These are phyloP conservation scores for Dryadomyces quercivorus DNA, from an alignment of 2,329 filamentous ascomycete genomes.

Conservation along the genomic window DNA sequence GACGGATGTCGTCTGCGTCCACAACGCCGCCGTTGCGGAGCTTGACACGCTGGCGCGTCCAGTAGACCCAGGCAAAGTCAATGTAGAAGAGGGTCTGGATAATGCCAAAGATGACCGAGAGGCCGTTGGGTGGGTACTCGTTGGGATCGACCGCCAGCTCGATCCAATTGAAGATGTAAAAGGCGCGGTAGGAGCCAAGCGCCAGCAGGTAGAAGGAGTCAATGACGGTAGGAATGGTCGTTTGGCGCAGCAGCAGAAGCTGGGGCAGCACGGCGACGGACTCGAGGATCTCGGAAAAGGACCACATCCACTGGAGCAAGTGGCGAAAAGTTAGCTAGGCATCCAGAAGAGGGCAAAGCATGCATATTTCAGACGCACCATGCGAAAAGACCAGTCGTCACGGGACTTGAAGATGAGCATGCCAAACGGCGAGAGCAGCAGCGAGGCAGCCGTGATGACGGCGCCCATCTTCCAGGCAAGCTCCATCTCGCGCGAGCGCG, in stretches of 20 bases:
- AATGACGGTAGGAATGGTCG: slow-evolving; percentile 90
- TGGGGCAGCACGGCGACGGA: slow-evolving; percentile 85
- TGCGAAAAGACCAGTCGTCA: slow-evolving; percentile 32
- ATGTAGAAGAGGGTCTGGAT: slow-evolving; percentile 83
- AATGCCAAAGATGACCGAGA: slow-evolving; percentile 75
- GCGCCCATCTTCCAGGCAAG: slow-evolving; percentile 86
- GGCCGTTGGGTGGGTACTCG: slow-evolving; percentile 49
- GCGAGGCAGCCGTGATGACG: slow-evolving; percentile 51
- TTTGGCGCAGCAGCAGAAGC: slow-evolving; percentile 81
- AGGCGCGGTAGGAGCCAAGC: slow-evolving; percentile 73
- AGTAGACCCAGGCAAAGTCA: slow-evolving; percentile 97
- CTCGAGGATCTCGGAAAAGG: slow-evolving; percentile 85
- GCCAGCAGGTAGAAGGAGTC: slow-evolving; percentile 91
- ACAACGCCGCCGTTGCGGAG: slow-evolving; percentile 78
- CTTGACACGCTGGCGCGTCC: slow-evolving; percentile 85
- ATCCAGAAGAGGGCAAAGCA: neutral
- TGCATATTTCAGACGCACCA: slow-evolving; percentile 25
- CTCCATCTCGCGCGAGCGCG: slow-evolving; percentile 80
- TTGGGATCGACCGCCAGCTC: slow-evolving; percentile 48
- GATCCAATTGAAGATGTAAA: slow-evolving; percentile 92
- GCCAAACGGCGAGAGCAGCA: slow-evolving; percentile 58
- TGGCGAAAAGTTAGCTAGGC: neutral
- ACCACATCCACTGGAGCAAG: slow-evolving; percentile 56
- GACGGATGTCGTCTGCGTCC: slow-evolving; percentile 75
- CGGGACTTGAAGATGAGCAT: slow-evolving; percentile 53